phyloP scores from a whole-genome alignment of 2,329 filamentous ascomycete species.

The Paraconiothyrium brasiliense region DNA sequence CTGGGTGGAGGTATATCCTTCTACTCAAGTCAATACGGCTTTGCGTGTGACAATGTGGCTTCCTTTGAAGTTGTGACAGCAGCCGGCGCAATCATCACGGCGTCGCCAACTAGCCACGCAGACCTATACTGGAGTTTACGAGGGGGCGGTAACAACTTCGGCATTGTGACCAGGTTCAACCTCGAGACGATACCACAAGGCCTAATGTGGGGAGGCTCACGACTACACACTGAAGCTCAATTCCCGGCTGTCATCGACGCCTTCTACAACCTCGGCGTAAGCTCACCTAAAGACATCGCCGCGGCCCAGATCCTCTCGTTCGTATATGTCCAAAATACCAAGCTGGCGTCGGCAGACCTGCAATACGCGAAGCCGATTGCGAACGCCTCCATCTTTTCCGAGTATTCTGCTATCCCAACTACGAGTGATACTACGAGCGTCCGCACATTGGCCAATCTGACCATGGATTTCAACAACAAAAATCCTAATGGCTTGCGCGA shows the following conservation, averaged over 20 bases:
- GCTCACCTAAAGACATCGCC: conserved; percentile 31
- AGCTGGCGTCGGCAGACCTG: conserved; percentile 33
- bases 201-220: conserved; percentile 41
- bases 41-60: conserved; percentile 41
- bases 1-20: conserved; percentile 10
- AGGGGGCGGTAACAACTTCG: conserved; percentile 50
- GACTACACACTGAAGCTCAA: conserved; percentile 21
- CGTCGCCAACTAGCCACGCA: conserved; percentile 3
- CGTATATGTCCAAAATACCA: conserved; percentile 24
- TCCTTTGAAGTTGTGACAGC: conserved; percentile 30
- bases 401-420: conserved; percentile 35
- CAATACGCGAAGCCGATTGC: conserved; percentile 37
- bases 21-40: conserved; percentile 20
- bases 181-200: conserved; percentile 32
- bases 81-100: conserved; percentile 21
- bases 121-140: conserved; percentile 54
- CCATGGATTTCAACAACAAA: conserved; percentile 27
- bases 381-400: conserved; percentile 36
- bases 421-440: conserved; percentile 29
- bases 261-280: conserved; percentile 37
- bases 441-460: conserved; percentile 32
- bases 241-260: conserved; percentile 34
- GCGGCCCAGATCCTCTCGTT: conserved; percentile 42
- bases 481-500: conserved; percentile 32
- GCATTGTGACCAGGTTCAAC: conserved; percentile 43